Evolutionary conservation across 768 basidiomycete genomes (phyloP), one percentile per base, ranked within the genome.

Genomic region (Lentinus tigrinus): DNA sequence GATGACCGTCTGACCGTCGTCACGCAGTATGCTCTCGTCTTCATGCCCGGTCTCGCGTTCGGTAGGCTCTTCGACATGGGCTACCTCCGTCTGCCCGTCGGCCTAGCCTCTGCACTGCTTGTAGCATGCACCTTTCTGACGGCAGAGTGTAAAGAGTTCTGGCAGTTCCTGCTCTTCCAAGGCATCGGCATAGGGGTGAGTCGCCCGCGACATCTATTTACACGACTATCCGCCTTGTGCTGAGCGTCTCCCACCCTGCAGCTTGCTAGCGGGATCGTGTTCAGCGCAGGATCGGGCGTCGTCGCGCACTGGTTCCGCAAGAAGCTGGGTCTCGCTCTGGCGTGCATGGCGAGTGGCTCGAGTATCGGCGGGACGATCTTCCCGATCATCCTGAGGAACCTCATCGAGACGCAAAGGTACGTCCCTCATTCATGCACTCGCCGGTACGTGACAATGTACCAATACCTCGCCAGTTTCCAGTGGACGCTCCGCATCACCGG

Each of bases 131-230:
- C 85, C 0, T 83, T 91, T 64, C 74, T 92, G 17, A 74, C 80
- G 8, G 87, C 87, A 0, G 76, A 91, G 73, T 92, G 91, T 66
- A 87, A 73, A 11, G 59, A 78, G 56, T 92, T 85, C 64, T 92
- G 90, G 91, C 88, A 92, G 6, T 87, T 91, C 63, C 64, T 92
- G 26, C 77, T 92, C 0, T 89, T 82, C 58, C 90, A 92, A 68
- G 90, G 90, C 0, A 63, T 91, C 39, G 80, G 78, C 0, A 71
- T 84, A 13, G 90, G 90, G 24, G 84, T 88, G 56, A 59, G 85
- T 72, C 5, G 17, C 62, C 19, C 14, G 47, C 1, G 13, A 6
- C 52, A 23, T 31, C 28, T 50, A 38, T 5, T 3, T n/a, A 24
- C 23, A 4, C 43, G 6, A 9, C 3, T 14, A 23, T 19, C 21